Evolutionary conservation across 1,139 yeast genomes (phyloP), one percentile per base, ranked within the genome.

Genomic region (Ashbya aceris): DNA sequence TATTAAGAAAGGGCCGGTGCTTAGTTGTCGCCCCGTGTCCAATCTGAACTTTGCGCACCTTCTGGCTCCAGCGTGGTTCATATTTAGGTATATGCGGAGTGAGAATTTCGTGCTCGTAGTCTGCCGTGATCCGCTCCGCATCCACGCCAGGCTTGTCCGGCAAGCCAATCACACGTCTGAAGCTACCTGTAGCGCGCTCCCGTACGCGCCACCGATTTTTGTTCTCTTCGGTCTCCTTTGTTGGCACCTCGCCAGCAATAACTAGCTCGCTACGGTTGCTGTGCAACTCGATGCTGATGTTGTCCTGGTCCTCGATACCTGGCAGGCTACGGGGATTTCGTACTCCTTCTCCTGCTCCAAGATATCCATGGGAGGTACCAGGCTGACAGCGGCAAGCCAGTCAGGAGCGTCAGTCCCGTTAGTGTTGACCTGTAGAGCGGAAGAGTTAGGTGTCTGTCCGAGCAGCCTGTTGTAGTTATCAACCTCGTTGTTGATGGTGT

Each of bases 301-400:
- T 51, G 37, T 55, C 53, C 40, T 66, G 56, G 2, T 65, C 64
- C 48, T 64, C 65, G 20, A 68, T 69, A 42, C 74, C 74, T 10
- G 73, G 71, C 39, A 67, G 54, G 1, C 69, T 61, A 68, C 54
- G 30, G 64, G 66, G 30, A 69, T 49, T 27, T 65, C 66, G 48
- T 68, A 69, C 13, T 60, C 52, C 29, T 61, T 55, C 7, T 61
- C 65, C 38, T 65, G 62, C 12, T 69, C 73, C 40, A 68, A 49
- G 35, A 69, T 56, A 48, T 68, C 71, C 30, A 68, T 62, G 13
- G 73, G 71, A 37, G 71, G 71, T 29, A 61, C 52, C 5, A 17
- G n/a, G n/a, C n/a, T n/a, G n/a, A n/a, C n/a, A n/a, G n/a, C n/a
- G n/a, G n/a, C n/a, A 4, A 17, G 23, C 23, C 23, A 17, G 23